These are phyloP conservation scores for Lachnellula hyalina DNA, from an alignment of 2,329 filamentous ascomycete species.

Conservation along the genomic window DNA sequence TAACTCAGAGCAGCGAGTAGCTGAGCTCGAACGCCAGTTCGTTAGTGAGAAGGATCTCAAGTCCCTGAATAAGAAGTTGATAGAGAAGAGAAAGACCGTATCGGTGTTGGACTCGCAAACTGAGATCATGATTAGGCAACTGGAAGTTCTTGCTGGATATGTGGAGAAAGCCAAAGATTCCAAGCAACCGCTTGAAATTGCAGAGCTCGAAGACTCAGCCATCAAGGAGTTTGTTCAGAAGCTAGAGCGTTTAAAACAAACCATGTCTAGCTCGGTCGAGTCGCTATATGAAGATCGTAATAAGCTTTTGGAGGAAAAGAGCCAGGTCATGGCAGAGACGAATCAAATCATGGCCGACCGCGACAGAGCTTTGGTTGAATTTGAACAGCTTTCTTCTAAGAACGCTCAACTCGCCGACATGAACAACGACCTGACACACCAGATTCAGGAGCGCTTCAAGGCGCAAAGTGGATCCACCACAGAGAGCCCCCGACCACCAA, in stretches of 20 bases:
- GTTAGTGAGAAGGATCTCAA: slow-evolving; percentile 44
- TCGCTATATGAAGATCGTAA: slow-evolving; percentile 67
- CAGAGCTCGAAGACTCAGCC: slow-evolving; percentile 79
- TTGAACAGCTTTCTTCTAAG: slow-evolving; percentile 89
- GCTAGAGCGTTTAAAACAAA: slow-evolving; percentile 55
- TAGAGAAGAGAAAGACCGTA: slow-evolving; percentile 93
- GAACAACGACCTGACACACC: slow-evolving; percentile 92
- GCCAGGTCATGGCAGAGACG: slow-evolving; percentile 65
- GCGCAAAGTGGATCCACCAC: slow-evolving; percentile 54
- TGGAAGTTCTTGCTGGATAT: slow-evolving; percentile 84
- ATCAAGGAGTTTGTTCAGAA: slow-evolving; percentile 87
- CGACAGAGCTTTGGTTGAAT: slow-evolving; percentile 90
- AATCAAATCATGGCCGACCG: slow-evolving; percentile 69
- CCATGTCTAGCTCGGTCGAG: slow-evolving; percentile 53
- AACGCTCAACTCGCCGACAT: slow-evolving; percentile 91
- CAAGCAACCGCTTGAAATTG: slow-evolving; percentile 72
- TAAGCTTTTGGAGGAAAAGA: slow-evolving; percentile 78
- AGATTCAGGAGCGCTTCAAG: slow-evolving; percentile 91
- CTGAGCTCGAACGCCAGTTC: slow-evolving; percentile 80
- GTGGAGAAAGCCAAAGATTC: slow-evolving; percentile 81
- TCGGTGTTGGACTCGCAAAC: slow-evolving; percentile 90
- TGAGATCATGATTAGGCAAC: slow-evolving; percentile 88
- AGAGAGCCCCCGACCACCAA: slow-evolving; percentile 36
- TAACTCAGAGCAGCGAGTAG: slow-evolving; percentile 76
- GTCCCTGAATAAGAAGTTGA: slow-evolving; percentile 76